Evolutionary conservation across 73 alveolate genomes (phyloP), one percentile per base, ranked within the genome.

Genomic region (Stentor coeruleus): DNA sequence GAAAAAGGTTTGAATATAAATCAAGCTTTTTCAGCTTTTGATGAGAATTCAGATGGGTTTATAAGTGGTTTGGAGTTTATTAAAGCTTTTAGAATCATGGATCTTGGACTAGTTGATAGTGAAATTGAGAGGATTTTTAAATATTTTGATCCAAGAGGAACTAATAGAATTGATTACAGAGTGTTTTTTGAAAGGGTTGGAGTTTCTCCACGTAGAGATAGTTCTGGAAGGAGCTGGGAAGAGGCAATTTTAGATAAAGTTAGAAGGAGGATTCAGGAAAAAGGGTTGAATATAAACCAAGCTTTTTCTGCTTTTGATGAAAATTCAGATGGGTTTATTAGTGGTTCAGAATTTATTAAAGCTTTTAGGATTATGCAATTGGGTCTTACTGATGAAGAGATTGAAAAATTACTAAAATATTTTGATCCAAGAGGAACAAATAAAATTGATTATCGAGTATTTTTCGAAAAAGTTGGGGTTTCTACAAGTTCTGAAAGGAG

Each of bases 271-370:
- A 39, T 75, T 39, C 15, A 35, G 6, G 74, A 75, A 0, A 37
- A 35, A 20, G 20, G 39, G 1, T n/a, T 75, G 59, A 1, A 31
- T 15, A 14, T 75, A n/a, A 37, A 33, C 14, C 59, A 75, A 20
- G 38, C 83, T 75, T 75, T 75, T 2, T 20, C 33, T 14, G 59
- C 38, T 0, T 75, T 75, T 75, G 83, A 75, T 75, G 38, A 75
- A 38, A 75, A 75, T 75, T n/a, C 20, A 20, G 72, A 75, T 75
- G 83, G 83, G 72, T 20, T 14, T 14, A 75, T 75, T 37, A 26
- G 59, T 26, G 0, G 83, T 11, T 38, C 26, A n/a, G 83, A 75
- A 33, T 3, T 75, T 40, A n/a, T 75, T 39, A 14, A 75, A 33
- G 38, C 58, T n/a, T 75, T 75, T 39, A 15, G 39, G 39, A 35